These are phyloP conservation scores for Suillus discolor DNA, from an alignment of 768 basidiomycete species.

Conservation along the genomic window DNA sequence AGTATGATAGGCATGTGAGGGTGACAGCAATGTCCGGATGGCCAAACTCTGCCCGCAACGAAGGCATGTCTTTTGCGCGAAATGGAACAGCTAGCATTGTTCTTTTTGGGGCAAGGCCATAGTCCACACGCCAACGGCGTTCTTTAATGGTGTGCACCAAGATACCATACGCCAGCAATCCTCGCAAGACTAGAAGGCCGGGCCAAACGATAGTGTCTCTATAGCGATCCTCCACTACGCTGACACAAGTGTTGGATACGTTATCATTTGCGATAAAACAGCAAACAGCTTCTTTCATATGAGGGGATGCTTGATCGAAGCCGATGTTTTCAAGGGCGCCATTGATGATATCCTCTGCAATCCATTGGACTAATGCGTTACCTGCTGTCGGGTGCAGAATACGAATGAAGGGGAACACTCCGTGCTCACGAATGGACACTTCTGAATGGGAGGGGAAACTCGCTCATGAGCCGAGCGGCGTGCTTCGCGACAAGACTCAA, in stretches of 20 bases:
- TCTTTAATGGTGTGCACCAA: background rate
- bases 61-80: background rate
- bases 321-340: conserved; percentile 6
- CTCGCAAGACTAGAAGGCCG: background rate
- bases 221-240: conserved; percentile 14
- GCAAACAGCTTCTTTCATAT: conserved; percentile 15
- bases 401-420: conserved; percentile 15
- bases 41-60: background rate
- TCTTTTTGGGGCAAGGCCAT: background rate
- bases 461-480: conserved; percentile 14
- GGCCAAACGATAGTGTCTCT: background rate
- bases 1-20: background rate
- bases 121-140: background rate
- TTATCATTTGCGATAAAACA: conserved; percentile 25
- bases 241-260: background rate
- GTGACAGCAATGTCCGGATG: background rate
- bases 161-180: background rate
- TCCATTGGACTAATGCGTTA: conserved; percentile 10
- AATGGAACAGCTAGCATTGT: background rate
- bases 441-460: conserved; percentile 19
- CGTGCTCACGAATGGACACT: conserved; percentile 11
- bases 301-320: background rate
- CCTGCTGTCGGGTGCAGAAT: conserved; percentile 17
- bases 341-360: conserved; percentile 16
- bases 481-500: conserved; percentile 25